These are phyloP conservation scores for Sordaria brevicollis DNA, from an alignment of 495 filamentous ascomycete genomes.

Conservation along the genomic window DNA sequence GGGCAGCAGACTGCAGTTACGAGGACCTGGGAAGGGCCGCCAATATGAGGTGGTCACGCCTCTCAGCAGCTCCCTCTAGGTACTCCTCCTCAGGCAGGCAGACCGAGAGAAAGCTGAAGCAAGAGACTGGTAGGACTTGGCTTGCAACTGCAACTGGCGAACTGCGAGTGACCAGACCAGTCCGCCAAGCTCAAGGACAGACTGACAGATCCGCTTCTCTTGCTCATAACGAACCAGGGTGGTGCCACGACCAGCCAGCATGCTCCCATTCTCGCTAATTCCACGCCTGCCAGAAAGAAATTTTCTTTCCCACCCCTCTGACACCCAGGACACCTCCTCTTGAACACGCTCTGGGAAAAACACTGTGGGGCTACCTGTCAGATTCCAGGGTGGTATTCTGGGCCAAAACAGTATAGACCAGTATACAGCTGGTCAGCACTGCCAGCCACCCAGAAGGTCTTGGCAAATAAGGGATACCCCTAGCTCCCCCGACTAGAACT, in stretches of 20 bases:
- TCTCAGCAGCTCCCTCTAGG: background rate
- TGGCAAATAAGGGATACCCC: no score
- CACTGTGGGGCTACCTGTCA: background rate
- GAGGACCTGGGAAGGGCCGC: background rate
- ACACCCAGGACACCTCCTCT: slow-evolving; percentile 12
- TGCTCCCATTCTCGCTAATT: slow-evolving; percentile 11
- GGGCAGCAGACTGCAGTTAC: background rate
- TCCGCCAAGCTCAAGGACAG: slow-evolving; percentile 1
- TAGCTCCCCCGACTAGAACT: no score
- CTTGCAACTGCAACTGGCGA: background rate
- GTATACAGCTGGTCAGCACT: no score
- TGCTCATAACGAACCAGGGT: slow-evolving; percentile 20
- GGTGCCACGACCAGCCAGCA: slow-evolving; percentile 23
- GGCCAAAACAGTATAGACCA: no score
- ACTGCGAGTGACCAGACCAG: background rate
- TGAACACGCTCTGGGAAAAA: background rate
- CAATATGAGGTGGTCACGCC: background rate
- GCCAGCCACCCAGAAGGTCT: no score
- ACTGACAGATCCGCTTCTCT: slow-evolving; percentile 11
- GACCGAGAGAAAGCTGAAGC: background rate
- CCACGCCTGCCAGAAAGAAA: slow-evolving; percentile 15
- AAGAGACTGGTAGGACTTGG: no score
- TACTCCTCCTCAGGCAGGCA: background rate
- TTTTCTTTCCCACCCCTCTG: slow-evolving; percentile 16
- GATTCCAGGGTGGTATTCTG: no score